phyloP scores from a whole-genome alignment of 345 rosid genomes.

The Eucalyptus marginata region DNA sequence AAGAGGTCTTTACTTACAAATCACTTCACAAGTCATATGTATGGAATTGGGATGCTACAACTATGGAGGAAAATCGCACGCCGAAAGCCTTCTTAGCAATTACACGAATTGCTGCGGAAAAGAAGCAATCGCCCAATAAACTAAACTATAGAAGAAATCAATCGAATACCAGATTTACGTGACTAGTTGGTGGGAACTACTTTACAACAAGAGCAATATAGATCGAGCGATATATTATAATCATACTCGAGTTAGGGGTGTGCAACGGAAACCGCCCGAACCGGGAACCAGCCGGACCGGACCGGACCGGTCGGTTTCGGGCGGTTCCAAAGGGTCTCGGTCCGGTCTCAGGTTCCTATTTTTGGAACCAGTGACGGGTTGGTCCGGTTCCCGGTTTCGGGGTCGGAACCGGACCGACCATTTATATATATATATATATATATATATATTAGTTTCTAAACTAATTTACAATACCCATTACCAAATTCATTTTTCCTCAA shows the following conservation, averaged over 20 bases:
- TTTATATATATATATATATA: no score
- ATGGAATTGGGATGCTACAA: background rate
- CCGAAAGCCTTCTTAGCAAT: background rate
- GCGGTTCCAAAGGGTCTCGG: no score
- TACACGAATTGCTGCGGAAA: rapidly evolving
- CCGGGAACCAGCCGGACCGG: no score
- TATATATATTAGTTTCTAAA: no score
- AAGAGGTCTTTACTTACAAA: background rate
- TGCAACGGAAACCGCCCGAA: no score
- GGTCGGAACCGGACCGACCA: no score
- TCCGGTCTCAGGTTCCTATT: no score
- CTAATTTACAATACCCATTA: no score
- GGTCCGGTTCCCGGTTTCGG: no score
- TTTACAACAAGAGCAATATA: background rate
- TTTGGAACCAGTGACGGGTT: no score
- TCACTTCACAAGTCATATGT: background rate
- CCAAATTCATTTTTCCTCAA: no score
- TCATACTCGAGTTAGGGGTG: background rate
- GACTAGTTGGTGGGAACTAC: rapidly evolving
- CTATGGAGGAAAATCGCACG: background rate
- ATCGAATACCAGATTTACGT: rapidly evolving
- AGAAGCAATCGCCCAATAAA: rapidly evolving
- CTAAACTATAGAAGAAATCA: background rate
- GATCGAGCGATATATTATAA: background rate
- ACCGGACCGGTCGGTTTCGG: no score